Conservation (phyloP, 2,329 filamentous ascomycete species). For the Aspergillus japonicus region DNA sequence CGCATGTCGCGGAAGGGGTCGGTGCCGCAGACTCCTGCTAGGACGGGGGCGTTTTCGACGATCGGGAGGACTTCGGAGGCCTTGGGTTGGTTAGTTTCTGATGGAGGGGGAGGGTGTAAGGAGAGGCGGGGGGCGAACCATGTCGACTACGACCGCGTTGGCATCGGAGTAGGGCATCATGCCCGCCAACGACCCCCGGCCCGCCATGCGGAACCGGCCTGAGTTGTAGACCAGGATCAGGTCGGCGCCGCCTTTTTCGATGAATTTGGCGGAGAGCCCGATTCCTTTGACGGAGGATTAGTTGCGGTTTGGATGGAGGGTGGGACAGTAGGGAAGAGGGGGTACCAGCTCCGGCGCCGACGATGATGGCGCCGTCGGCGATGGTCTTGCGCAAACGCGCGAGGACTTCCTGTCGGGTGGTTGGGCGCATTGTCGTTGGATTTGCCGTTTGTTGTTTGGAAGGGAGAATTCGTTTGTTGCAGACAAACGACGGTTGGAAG, state of each 20-base stretch:
- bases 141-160: conserved; percentile 67
- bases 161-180: conserved; percentile 71
- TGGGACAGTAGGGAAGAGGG: not conserved
- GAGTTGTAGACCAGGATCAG: conserved; percentile 73
- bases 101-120: no score
- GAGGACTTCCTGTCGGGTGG: conserved; percentile 57
- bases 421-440: conserved; percentile 53
- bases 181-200: conserved; percentile 66
- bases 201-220: conserved; percentile 71
- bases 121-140: conserved; percentile 45
- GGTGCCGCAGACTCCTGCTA: conserved; percentile 69
- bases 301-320: not conserved
- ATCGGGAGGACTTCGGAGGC: conserved; percentile 66
- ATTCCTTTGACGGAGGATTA: conserved; percentile 49
- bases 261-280: conserved; percentile 68
- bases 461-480: not conserved
- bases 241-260: conserved; percentile 67
- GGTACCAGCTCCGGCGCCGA: conserved; percentile 65
- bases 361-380: conserved; percentile 56
- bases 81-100: conserved; percentile 30
- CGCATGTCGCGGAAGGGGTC: conserved; percentile 67
- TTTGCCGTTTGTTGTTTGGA: not conserved
- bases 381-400: conserved; percentile 55
- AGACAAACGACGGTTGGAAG: not conserved
- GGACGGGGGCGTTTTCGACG: conserved; percentile 62